Evolutionary conservation across 2,329 filamentous ascomycete species (phyloP), one percentile per base, ranked within the genome.

Genomic region (Coniochaeta sp.): DNA sequence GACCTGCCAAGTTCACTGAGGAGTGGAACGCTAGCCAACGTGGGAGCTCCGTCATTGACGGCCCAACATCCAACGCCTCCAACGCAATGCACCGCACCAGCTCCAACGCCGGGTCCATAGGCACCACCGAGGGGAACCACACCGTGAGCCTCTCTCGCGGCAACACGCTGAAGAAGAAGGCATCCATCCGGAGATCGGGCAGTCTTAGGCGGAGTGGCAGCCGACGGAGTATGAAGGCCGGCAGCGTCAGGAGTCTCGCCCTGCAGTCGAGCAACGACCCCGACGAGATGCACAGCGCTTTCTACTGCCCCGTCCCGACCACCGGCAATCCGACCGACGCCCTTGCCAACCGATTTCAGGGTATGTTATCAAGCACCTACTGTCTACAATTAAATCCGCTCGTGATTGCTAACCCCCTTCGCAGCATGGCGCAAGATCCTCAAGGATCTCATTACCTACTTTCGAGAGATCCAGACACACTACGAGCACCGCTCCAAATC

Each of bases 381-480:
- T 45, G 10, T 50, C 31, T 18, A 4, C 3, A 26, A 6, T 10
- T 31, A n/a, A n/a, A n/a, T 46, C 30, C 4, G 4, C 13, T 14
- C 30, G 27, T 31, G 14, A 22, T 31, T 10, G 27, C 45, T 48
- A 31, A 48, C 45, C 42, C 42, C 20, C 38, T 50, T 49, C 51
- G 51, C 60, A 95, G 91, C 88, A 49, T 99, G 94, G 94, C 83
- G 94, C 61, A 96, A 95, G 73, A 80, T 96, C 13, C 79, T 99
- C 50, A 97, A 97, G 67, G 91, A 96, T 59, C 77, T 97, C 42
- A 96, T 97, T 58, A 75, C 87, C 52, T 97, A 96, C 67, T 97
- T 96, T 67, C 85, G 89, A 61, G 94, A 97, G 67, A 84, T 97
- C 46, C 90, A 96, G 65, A 81, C 80, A 49, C 89, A 91, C 47